These are phyloP conservation scores for Jamesozyma hellenica DNA, from an alignment of 805 yeast genomes.

Conservation along the genomic window DNA sequence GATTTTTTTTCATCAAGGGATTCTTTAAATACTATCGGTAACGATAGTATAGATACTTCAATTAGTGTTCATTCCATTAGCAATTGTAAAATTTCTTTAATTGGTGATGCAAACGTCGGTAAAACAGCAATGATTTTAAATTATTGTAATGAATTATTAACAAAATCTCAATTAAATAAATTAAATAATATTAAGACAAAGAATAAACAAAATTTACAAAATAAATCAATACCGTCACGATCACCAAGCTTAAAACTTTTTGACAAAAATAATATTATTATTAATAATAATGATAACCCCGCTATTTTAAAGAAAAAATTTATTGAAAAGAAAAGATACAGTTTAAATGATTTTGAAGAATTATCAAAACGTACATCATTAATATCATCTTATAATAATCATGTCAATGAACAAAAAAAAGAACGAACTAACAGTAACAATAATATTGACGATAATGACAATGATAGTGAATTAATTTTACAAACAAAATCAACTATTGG, in stretches of 20 bases:
- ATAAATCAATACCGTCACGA: conserved; percentile 4
- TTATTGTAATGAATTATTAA: conserved; percentile 32
- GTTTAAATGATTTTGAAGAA: conserved; percentile 28
- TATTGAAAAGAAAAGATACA: conserved; percentile 20
- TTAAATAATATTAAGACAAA: not conserved
- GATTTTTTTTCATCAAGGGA: not conserved
- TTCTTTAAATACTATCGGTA: not conserved
- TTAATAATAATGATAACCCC: no score
- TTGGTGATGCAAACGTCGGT: conserved; percentile 42
- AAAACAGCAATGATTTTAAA: conserved; percentile 38
- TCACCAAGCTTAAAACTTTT: conserved; percentile 3
- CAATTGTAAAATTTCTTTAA: conserved; percentile 30
- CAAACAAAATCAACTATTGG: conserved; percentile 37
- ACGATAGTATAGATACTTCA: not conserved
- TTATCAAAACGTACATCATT: conserved; percentile 13
- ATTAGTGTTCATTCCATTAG: conserved; percentile 5
- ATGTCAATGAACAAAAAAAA: not conserved
- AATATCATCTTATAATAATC: not conserved
- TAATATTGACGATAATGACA: conserved; percentile 6
- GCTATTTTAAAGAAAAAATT: not conserved
- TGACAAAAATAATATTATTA: no score
- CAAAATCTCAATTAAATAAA: conserved; percentile 13
- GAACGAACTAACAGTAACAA: not conserved
- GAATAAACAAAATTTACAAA: not conserved
- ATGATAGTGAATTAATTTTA: conserved; percentile 22